Evolutionary conservation across 108 stramenopile genomes (phyloP).

Genomic region (Discostella pseudostelligera): DNA sequence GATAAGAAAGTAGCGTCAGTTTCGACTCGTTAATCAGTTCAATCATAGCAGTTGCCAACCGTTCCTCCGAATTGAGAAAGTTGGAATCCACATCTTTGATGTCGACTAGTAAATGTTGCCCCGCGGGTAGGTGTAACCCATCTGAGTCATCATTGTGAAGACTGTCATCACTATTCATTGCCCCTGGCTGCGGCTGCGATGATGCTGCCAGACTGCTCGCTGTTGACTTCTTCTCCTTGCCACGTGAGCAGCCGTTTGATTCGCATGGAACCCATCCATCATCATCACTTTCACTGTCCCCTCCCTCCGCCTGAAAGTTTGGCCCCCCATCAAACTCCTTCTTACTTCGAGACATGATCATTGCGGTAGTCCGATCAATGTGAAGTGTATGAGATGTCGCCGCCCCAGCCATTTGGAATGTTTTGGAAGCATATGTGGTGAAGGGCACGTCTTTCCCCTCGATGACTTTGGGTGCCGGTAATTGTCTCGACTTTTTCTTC

Average conservation of each 20-base stretch:
- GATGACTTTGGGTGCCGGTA: constrained; percentile 41
- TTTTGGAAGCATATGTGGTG: constrained; percentile 65
- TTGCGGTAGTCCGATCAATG: constrained; percentile 22
- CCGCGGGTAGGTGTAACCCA: constrained; percentile 67
- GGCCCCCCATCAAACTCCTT: constrained; percentile 26
- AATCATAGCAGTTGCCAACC: constrained; percentile 65
- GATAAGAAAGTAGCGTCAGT: constrained; percentile 59
- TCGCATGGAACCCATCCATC: constrained; percentile 11
- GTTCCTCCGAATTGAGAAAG: constrained; percentile 63
- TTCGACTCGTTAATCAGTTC: constrained; percentile 55
- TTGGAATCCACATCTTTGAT: constrained; percentile 55
- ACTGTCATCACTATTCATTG: constrained; percentile 2
- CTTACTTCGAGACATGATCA: constrained; percentile 10
- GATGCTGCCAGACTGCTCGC: background rate
- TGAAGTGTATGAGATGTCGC: constrained; percentile 37
- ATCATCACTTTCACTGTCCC: constrained; percentile 4
- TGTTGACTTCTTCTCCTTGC: constrained; percentile 11
- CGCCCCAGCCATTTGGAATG: constrained; percentile 37
- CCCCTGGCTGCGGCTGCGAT: background rate
- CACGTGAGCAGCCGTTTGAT: constrained; percentile 18
- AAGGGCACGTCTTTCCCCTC: constrained; percentile 54
- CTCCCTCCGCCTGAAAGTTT: constrained; percentile 11
- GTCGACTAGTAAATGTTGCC: constrained; percentile 72
- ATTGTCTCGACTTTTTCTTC: constrained; percentile 7
- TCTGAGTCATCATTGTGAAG: constrained; percentile 38